These are phyloP conservation scores for Eugenia klotzschiana DNA, from an alignment of 441 rosid genomes.

Conservation along the genomic window DNA sequence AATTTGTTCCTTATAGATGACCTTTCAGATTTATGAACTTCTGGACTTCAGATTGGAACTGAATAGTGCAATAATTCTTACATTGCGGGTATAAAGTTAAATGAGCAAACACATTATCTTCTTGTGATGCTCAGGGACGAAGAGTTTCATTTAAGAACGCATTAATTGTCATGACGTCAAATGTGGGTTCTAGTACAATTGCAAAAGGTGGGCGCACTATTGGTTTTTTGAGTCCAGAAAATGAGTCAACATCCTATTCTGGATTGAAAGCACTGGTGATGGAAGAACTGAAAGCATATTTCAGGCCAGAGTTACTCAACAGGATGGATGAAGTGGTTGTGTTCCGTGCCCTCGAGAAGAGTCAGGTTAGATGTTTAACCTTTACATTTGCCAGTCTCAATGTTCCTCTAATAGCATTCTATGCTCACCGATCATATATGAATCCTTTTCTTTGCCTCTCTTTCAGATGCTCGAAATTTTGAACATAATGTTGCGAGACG, in stretches of 20 bases:
- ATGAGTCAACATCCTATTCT: slow-evolving; percentile 35
- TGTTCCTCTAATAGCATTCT: neutral
- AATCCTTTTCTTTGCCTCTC: neutral
- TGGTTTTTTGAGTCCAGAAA: slow-evolving; percentile 47
- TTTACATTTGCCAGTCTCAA: neutral
- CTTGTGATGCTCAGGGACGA: slow-evolving; percentile 38
- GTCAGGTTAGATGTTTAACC: slow-evolving; percentile 50
- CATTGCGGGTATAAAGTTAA: neutral
- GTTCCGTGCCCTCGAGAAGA: slow-evolving; percentile 50
- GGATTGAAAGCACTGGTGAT: slow-evolving; percentile 55
- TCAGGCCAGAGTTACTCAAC: slow-evolving; percentile 69
- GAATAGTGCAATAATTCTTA: neutral
- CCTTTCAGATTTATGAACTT: neutral
- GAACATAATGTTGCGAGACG: slow-evolving; percentile 74
- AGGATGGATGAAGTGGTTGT: slow-evolving; percentile 66
- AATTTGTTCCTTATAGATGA: neutral
- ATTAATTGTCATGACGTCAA: slow-evolving; percentile 63
- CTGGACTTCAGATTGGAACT: neutral
- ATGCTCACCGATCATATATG: neutral
- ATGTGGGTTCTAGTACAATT: slow-evolving; percentile 52
- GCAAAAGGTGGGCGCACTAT: slow-evolving; percentile 48
- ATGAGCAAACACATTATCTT: neutral
- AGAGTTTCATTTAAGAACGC: slow-evolving; percentile 69
- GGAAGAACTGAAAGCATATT: slow-evolving; percentile 55
- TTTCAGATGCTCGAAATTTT: slow-evolving; percentile 74